These are phyloP conservation scores for Prunus campanulata DNA, from an alignment of 306 rosid species.

Conservation along the genomic window DNA sequence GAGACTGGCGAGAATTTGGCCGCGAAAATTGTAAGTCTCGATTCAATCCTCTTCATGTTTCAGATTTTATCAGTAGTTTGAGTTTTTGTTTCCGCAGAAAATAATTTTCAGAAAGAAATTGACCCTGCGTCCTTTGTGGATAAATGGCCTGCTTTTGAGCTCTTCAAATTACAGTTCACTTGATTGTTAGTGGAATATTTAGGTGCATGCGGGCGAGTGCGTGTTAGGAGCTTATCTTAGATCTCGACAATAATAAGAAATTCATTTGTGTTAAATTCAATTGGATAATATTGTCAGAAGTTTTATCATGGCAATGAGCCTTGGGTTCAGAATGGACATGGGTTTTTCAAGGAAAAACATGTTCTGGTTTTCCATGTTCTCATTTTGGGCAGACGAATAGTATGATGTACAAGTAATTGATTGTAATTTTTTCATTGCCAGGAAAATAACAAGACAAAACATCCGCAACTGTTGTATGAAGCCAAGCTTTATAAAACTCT, in stretches of 20 bases:
- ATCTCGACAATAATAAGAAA: background rate
- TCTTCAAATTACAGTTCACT: background rate
- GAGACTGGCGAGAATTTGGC: constrained; percentile 65
- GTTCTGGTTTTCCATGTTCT: background rate
- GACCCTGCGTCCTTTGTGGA: background rate
- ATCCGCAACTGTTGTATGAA: constrained; percentile 64
- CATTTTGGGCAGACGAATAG: background rate
- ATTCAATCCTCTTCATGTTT: background rate
- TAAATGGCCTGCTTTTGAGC: background rate
- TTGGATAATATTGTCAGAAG: background rate
- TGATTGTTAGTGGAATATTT: background rate
- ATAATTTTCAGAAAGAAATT: background rate
- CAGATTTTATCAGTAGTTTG: background rate
- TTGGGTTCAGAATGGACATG: background rate
- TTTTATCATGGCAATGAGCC: background rate
- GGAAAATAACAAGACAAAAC: constrained; percentile 66
- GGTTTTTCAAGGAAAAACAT: background rate
- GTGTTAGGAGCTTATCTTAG: background rate
- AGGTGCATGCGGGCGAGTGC: background rate
- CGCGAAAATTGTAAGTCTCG: constrained; percentile 56
- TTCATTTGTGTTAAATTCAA: background rate
- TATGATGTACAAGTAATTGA: background rate
- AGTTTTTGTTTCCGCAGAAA: background rate
- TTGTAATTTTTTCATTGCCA: constrained; percentile 11
- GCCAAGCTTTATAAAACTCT: constrained; percentile 57